Percentiles rank a stretch among this genome's conserved stretches.
These are phyloP conservation scores for Termitomyces sp. DNA, from an alignment of 768 basidiomycete genomes.

Conservation along the genomic window DNA sequence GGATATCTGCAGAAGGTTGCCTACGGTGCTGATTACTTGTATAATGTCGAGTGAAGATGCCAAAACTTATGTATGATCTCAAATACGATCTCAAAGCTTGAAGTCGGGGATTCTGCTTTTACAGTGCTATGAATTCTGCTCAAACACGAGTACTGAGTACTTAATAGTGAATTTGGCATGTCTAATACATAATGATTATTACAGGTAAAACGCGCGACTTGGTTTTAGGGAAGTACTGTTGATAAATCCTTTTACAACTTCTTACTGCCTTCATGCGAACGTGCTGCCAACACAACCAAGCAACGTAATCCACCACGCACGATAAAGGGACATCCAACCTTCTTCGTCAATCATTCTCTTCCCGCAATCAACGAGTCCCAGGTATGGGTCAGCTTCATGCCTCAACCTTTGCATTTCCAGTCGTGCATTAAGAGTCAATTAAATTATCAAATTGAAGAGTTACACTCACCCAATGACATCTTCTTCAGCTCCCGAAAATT, in stretches of 20 bases:
- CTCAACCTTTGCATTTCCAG: conserved; percentile 45
- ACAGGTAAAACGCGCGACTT: not conserved
- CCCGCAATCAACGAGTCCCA: conserved; percentile 67
- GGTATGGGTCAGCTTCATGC: conserved; percentile 74
- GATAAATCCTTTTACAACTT: not conserved
- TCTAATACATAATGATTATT: not conserved
- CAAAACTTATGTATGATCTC: not conserved
- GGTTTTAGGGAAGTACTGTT: not conserved
- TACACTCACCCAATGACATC: conserved; percentile 75
- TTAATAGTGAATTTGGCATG: not conserved
- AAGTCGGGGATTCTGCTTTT: not conserved
- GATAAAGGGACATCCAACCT: conserved; percentile 66
- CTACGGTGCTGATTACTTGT: no score
- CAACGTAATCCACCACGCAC: conserved; percentile 84
- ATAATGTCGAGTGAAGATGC: not conserved
- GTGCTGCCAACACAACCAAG: conserved; percentile 55
- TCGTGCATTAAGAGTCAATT: not conserved
- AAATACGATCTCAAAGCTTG: not conserved
- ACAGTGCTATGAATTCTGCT: not conserved
- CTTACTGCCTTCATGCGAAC: conserved; percentile 28
- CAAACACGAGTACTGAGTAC: not conserved
- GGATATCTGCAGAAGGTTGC: no score
- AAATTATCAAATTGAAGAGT: not conserved
- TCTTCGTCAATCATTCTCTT: conserved; percentile 78
- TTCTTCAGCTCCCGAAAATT: conserved; percentile 67